phyloP scores from a whole-genome alignment of 2,329 filamentous ascomycete genomes.

The Claviceps monticola region DNA sequence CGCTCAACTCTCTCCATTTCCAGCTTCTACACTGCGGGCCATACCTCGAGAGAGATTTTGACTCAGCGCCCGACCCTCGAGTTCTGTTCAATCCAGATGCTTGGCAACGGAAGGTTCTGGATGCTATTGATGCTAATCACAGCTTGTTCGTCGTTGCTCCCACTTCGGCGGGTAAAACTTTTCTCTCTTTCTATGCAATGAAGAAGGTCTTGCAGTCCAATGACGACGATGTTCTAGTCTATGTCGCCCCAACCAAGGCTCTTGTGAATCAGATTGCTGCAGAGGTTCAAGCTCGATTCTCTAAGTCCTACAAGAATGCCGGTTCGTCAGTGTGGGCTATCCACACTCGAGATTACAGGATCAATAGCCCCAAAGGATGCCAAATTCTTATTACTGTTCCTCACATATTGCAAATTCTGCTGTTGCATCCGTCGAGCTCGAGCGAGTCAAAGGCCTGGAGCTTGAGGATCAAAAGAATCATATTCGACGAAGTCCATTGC shows the following conservation, averaged over 20 bases:
- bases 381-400: constrained; percentile 68
- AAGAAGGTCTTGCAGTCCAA: constrained; percentile 55
- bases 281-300: constrained; percentile 61
- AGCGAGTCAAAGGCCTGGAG: constrained; percentile 44
- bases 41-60: constrained; percentile 62
- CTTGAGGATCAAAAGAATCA: constrained; percentile 55
- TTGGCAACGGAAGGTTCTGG: constrained; percentile 63
- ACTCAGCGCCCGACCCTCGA: constrained; percentile 51
- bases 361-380: constrained; percentile 60
- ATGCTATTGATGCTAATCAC: constrained; percentile 55
- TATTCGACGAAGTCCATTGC: constrained; percentile 72
- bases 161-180: constrained; percentile 69
- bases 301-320: constrained; percentile 46
- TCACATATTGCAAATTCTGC: constrained; percentile 67
- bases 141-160: constrained; percentile 65
- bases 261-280: constrained; percentile 74
- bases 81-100: constrained; percentile 60
- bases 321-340: constrained; percentile 66
- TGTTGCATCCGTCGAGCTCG: constrained; percentile 51
- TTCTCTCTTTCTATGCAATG: constrained; percentile 78
- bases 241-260: constrained; percentile 70
- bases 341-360: constrained; percentile 59
- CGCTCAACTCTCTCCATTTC: constrained; percentile 18
- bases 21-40: constrained; percentile 32
- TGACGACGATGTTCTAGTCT: constrained; percentile 59